These are phyloP conservation scores for Boletus vermiculosoides DNA, from an alignment of 768 basidiomycete species.

Conservation along the genomic window DNA sequence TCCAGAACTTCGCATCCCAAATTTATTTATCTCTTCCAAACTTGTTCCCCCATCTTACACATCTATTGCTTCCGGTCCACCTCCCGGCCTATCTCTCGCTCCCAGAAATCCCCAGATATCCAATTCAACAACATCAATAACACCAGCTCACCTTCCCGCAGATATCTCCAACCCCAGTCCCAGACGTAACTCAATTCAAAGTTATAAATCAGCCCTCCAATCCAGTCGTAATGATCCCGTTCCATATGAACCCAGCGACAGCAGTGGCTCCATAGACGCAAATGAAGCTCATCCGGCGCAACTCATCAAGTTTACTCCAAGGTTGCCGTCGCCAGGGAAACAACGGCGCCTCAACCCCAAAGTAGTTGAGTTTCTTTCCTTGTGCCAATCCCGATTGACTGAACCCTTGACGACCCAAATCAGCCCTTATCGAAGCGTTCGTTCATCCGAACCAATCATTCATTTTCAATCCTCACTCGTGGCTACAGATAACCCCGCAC, in stretches of 20 bases:
- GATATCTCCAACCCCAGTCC: slow-evolving; percentile 16
- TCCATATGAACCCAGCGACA: slow-evolving; percentile 45
- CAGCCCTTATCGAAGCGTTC: slow-evolving; percentile 63
- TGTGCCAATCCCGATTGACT: slow-evolving; percentile 13
- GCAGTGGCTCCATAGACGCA: slow-evolving; percentile 46
- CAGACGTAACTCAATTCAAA: slow-evolving; percentile 28
- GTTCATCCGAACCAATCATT: slow-evolving; percentile 27
- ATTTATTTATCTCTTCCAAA: slow-evolving; percentile 62
- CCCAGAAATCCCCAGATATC: slow-evolving; percentile 14
- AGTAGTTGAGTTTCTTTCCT: slow-evolving; percentile 42
- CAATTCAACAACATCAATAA: slow-evolving; percentile 13
- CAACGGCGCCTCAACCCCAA: slow-evolving; percentile 49
- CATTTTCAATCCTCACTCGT: not conserved
- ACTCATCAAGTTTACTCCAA: slow-evolving; percentile 26
- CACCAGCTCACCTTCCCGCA: not conserved
- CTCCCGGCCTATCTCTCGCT: slow-evolving; percentile 23
- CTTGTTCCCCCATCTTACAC: slow-evolving; percentile 35
- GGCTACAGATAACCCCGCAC: slow-evolving; percentile 52
- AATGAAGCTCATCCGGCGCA: slow-evolving; percentile 34
- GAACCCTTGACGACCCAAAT: slow-evolving; percentile 14
- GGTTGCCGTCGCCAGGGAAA: slow-evolving; percentile 34
- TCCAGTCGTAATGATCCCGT: slow-evolving; percentile 22
- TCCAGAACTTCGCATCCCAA: slow-evolving; percentile 51
- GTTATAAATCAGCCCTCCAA: slow-evolving; percentile 45
- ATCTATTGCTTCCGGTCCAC: slow-evolving; percentile 24